Evolutionary conservation across 1,139 yeast genomes (phyloP).

Genomic region (Blastobotrys persicus): DNA sequence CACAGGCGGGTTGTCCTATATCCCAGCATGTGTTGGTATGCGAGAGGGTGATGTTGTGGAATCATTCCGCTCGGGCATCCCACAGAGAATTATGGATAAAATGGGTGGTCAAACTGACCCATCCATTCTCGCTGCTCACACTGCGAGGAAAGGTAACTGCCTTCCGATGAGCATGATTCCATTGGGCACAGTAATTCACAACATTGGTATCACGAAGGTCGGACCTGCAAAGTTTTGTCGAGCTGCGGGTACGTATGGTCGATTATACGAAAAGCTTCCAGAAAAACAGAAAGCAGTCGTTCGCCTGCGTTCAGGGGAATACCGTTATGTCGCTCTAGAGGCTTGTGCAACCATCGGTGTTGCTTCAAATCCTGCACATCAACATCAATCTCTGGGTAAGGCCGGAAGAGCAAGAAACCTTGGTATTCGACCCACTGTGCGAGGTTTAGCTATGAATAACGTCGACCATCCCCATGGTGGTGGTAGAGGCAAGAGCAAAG

Average conservation of each 20-base stretch:
- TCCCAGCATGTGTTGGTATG: conserved; percentile 87
- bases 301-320: conserved; percentile 87
- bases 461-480: conserved; percentile 99
- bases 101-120: conserved; percentile 89
- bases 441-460: conserved; percentile 99
- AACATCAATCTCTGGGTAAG: conserved; percentile 86
- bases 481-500: conserved; percentile 99
- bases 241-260: conserved; percentile 93
- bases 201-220: conserved; percentile 68
- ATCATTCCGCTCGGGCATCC: conserved; percentile 84
- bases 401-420: conserved; percentile 94
- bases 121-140: conserved; percentile 81
- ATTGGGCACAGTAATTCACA: conserved; percentile 85
- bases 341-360: conserved; percentile 95
- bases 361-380: conserved; percentile 93
- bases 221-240: conserved; percentile 94
- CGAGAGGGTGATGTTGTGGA: conserved; percentile 91
- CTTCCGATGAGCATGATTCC: conserved; percentile 90
- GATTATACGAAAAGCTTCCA: conserved; percentile 76
- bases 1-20: conserved; percentile 68
- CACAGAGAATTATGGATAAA: conserved; percentile 68
- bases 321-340: conserved; percentile 78
- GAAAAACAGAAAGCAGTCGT: conserved; percentile 72
- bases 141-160: conserved; percentile 93
- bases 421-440: conserved; percentile 91